Evolutionary conservation across 2,329 filamentous ascomycete genomes (phyloP).

Genomic region (Colletotrichum caudatum): DNA sequence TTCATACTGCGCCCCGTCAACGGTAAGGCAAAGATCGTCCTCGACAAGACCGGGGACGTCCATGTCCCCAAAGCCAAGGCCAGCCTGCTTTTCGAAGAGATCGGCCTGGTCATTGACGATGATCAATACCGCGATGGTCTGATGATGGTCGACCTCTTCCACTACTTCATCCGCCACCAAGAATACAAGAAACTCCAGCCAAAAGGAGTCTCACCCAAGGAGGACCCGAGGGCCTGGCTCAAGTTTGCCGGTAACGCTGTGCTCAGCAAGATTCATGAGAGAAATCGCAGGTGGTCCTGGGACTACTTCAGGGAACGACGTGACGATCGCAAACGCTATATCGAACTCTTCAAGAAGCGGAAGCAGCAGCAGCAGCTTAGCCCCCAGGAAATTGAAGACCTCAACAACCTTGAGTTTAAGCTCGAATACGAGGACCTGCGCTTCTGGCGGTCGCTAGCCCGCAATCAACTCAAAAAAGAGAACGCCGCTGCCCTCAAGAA

Average conservation of each 20-base stretch:
- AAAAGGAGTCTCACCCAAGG: constrained; percentile 81
- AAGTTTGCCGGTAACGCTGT: constrained; percentile 91
- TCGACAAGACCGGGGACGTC: constrained; percentile 90
- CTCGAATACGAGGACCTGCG: constrained; percentile 93
- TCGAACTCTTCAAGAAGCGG: constrained; percentile 95
- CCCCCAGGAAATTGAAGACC: constrained; percentile 76
- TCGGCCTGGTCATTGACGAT: constrained; percentile 97
- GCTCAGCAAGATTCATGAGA: constrained; percentile 92
- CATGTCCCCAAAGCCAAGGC: constrained; percentile 90
- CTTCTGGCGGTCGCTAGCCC: constrained; percentile 95
- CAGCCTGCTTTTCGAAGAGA: constrained; percentile 92
- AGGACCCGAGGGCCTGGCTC: constrained; percentile 93
- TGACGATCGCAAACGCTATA: constrained; percentile 90
- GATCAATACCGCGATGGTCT: constrained; percentile 96
- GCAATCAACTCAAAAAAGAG: constrained; percentile 95
- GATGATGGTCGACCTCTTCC: constrained; percentile 98
- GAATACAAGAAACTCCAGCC: constrained; percentile 96
- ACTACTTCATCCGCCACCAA: constrained; percentile 97
- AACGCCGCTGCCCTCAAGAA: constrained; percentile 88
- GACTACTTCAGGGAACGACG: constrained; percentile 92
- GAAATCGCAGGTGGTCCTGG: constrained; percentile 95
- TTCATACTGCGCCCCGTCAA: constrained; percentile 97
- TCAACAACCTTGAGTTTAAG: constrained; percentile 86
- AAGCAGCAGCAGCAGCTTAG: constrained; percentile 80
- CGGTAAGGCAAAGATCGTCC: constrained; percentile 91